Base-by-base conservation (phyloP, 805 yeast genomes). In the Zygosaccharomyces pseudorouxii region DNA sequence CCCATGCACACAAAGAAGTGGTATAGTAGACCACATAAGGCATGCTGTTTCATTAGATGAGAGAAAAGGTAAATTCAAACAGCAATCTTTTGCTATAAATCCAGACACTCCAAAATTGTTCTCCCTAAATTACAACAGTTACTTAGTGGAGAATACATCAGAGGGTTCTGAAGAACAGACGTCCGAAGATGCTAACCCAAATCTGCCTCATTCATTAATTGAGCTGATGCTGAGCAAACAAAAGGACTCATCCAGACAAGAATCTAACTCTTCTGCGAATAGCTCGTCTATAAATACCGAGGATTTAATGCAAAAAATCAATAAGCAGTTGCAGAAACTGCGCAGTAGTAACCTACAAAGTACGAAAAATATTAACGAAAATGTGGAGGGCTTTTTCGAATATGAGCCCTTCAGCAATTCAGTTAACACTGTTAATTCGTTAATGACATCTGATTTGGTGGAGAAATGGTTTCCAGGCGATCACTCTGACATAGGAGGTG, bases 401-500 rank as follows among this genome's bases (percentile, higher is more conserved):
- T 36, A 41, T 36, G 38, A 42, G 23, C 38, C 42, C 7, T 39
- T 46, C 9, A 31, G 36, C 28, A 29, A 25, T 14, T 46, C 48
- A 3, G 38, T 43, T 7, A 33, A 35, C 27, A 38, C 42, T 14
- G 33, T 39, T 8, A 20, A 37, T 14, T 35, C 46, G 3, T 37
- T 47, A 8, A 27, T 60, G 41, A 55, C 63, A 4, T 48, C 63
- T 1, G 69, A 64, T 47, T 45, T 65, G 11, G 46, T 62, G 12
- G 88, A 83, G 56, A 58, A 78, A 37, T 83, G 84, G 83, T 83
- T 83, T 56, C 78, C 85, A 1, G 89, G 88, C 2, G 79, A 79
- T 57, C 89, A 83, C 62, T 71, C 83, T 8, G 88, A 83, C 62
- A 67, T 79, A 55, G 89, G 89, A 2, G 88, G 88, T 2, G 85